A percentile compares a stretch with the other conserved stretches of the same genome.
phyloP scores from a whole-genome alignment of 371 early-diverging fungal genomes.

The Cokeromyces recurvatus region DNA sequence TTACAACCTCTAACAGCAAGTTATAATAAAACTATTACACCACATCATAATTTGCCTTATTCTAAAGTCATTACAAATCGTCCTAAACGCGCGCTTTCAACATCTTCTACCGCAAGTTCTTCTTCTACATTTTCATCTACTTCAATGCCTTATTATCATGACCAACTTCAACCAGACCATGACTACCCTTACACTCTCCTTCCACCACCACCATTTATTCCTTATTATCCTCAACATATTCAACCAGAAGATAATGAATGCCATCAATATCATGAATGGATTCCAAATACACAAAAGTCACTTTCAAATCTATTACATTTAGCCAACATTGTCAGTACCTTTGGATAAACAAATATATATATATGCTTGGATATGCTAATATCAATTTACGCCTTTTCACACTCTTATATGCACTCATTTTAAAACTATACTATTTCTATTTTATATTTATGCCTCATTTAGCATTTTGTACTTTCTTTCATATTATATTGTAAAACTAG shows the following conservation, averaged over 20 bases:
- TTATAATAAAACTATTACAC: too few relatives aligned
- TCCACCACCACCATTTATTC: conserved; percentile 1
- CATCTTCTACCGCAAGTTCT: conserved; percentile 13
- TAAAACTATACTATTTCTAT: too few relatives aligned
- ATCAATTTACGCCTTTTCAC: too few relatives aligned
- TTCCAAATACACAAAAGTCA: conserved; percentile 8
- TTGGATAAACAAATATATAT: conserved; percentile 27
- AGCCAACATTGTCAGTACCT: conserved; percentile 35
- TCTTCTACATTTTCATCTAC: too few relatives aligned
- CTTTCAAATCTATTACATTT: conserved; percentile 24
- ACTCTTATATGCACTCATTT: too few relatives aligned
- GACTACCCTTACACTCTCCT: neutral
- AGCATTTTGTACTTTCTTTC: neutral
- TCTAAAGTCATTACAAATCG: conserved; percentile 7
- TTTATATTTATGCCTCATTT: too few relatives aligned
- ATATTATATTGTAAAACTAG: neutral
- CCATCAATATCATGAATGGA: neutral
- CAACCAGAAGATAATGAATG: too few relatives aligned
- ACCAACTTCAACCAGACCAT: too few relatives aligned
- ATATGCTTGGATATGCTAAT: too few relatives aligned
- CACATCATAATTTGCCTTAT: conserved; percentile 21
- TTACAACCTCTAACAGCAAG: conserved; percentile 9
- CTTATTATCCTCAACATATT: conserved; percentile 2
- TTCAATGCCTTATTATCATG: too few relatives aligned
- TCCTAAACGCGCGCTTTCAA: conserved; percentile 13